Evolutionary conservation across 2,329 filamentous ascomycete genomes (phyloP), one percentile per base, ranked within the genome.

Genomic region (Rhynchosporium graminicola): DNA sequence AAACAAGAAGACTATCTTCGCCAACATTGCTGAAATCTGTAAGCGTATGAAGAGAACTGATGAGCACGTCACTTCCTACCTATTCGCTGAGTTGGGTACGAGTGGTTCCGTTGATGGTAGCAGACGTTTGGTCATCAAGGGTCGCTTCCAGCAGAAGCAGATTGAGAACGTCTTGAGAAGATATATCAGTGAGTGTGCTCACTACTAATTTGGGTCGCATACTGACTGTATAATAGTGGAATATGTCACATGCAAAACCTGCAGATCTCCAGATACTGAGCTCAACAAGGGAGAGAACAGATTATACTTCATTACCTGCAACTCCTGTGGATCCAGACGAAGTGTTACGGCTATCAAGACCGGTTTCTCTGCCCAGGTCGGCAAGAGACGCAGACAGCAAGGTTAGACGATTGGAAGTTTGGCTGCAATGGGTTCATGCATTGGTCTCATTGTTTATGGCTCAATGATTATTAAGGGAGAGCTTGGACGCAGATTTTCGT

Each of bases 1-100:
- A 77, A 99, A 99, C 87, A 96, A 97, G 87, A 96, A 96, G 88
- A 99, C 95, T 67, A 97, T 99, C 75, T 99, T 99, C 75, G 95
- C 94, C 82, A 99, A 99, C 82, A 95, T 99, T 75, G 87, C 92
- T 76, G 95, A 99, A 77, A 98, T 99, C 74, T 96, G 92, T 85
- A 97, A 97, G 85, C 88, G 94, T 73, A 98, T 99, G 93, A 99
- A 99, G 88, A 87, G 95, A 77, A 93, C 91, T 67, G 94, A 98
- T 75, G 95, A 99, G 80, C 95, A 97, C 81, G 90, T 99, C 69
- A 98, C 92, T 59, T 89, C 94, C 73, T 98, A 97, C 82, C 80
- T 99, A 77, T 97, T 99, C 79, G 93, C 95, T 70, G 95, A 99
- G 79, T 85, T 99, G 87, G 95, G 95, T 83, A 99, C 95, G 69